Base-by-base conservation (phyloP, 75 land plant species). In the Selaginella tamariscina region DNA sequence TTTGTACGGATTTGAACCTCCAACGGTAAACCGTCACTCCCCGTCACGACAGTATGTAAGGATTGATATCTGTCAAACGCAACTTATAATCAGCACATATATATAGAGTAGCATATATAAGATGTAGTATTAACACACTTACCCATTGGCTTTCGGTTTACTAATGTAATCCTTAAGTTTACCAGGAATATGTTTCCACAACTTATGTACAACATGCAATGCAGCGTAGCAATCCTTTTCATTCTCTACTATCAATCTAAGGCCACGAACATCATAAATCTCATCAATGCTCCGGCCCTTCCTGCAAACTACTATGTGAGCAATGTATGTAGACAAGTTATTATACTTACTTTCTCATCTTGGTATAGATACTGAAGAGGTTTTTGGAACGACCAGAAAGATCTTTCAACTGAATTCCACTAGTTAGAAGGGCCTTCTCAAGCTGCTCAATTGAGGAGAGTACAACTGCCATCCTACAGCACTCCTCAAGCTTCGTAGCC, bases 221-320 rank as follows among this genome's bases (percentile, higher is more conserved):
- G 62, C 62, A 9, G 5, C n/a, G 26, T 59, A 59, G 26, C 62
- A 59, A 59, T 59, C 62, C 8, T 5, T 21, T 26, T 59, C 62
- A 59, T 26, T n/a, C 21, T 59, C n/a, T 2, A 59, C 62, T 9
- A 59, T 59, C 24, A 59, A 27, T 9, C 62, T 8, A 21, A 59
- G 26, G 8, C 62, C 62, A 8, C 62, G 62, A 23, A 59, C 62
- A 59, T 59, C 62, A n/a, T 59, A 59, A 9, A 59, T 59, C 8
- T 59, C 62, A 21, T 59, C 62, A 59, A 59, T 59, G 8, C 26
- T 59, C 18, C 62, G 62, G 9, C 62, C 62, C 21, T 59, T 59
- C 62, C 62, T 59, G 62, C 62, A 59, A 59, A 59, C 8, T 8
- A 59, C 26, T 9, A 59, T 59, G 62, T 2, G 21, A 59, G 8